Base-by-base conservation (phyloP, 2,329 filamentous ascomycete species). In the Ceratocystiopsis sp. region DNA sequence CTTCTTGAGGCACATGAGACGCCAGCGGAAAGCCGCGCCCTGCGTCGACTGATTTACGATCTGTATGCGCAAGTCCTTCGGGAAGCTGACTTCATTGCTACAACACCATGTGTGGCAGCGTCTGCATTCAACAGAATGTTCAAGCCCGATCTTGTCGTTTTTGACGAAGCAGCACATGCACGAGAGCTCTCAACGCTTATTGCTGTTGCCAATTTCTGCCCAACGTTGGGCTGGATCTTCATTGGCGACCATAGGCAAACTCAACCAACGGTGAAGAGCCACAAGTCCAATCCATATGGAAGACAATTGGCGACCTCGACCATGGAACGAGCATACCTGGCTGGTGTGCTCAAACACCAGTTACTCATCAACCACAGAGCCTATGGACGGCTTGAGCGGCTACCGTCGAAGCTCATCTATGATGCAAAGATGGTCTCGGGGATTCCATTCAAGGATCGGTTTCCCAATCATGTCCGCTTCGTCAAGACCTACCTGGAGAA, bases 91-190 rank as follows among this genome's bases (percentile, higher is more conserved):
- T 67, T 68, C 42, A 55, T 69, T 2, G 64, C 64, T 0, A 65
- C 65, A 0, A 68, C 66, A 1, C 65, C 66, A 0, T 65, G 67
- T 1, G 63, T 64, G 3, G 60, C 62, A 0, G 59, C 55, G 4
- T 58, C 58, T 0, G 49, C 52, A 0, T 64, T 68, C 33, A 50
- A 56, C 0, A 56, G 54, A 2, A 53, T 85, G 8, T 84, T 86
- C 32, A 79, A 81, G 49, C 84, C 85, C 0, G 82, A 91, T 51
- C 78, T 93, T 49, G 75, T 91, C 0, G 87, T 93, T 54, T 83
- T 93, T 49, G 85, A 87, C 37, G 84, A 93, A 56, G 61, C 63
- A 0, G 61, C 64, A 0, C 65, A 69, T 38, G 63, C 63, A 0
- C 53, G 65, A 15, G 66, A 69, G 48, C 52, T 68, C 0, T 66